These are phyloP conservation scores for Quercus lobata DNA, from an alignment of 331 rosid genomes.

Conservation along the genomic window DNA sequence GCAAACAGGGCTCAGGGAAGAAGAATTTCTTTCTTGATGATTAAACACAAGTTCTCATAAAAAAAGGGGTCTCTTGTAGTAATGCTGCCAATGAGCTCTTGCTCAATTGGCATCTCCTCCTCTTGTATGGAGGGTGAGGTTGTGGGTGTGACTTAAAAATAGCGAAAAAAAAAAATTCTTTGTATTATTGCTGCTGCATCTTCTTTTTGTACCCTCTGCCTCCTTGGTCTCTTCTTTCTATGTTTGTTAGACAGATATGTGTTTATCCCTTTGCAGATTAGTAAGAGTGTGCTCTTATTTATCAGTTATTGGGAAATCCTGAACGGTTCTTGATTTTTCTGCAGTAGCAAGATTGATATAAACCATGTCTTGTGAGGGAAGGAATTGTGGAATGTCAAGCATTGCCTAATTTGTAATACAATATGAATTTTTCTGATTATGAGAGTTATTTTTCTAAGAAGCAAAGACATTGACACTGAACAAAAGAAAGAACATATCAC, in stretches of 20 bases:
- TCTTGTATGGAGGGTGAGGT: no score
- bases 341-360: background rate
- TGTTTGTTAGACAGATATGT: background rate
- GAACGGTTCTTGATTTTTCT: background rate
- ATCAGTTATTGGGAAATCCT: background rate
- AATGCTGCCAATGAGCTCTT: no score
- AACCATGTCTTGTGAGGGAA: background rate
- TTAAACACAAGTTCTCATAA: background rate
- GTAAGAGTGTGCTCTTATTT: background rate
- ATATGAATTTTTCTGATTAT: background rate
- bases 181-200: background rate
- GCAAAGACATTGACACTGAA: background rate
- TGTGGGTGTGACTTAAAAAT: no score
- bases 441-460: background rate
- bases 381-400: background rate
- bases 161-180: background rate
- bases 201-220: background rate
- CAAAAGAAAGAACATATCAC: background rate
- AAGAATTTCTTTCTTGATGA: background rate
- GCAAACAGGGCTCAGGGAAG: background rate
- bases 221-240: background rate
- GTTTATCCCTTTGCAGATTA: background rate
- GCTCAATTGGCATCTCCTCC: no score
- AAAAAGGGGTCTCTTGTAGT: background rate
- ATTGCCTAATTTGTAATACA: background rate